These are phyloP conservation scores for Candida peoriensis DNA, from an alignment of 805 yeast genomes.

Conservation along the genomic window DNA sequence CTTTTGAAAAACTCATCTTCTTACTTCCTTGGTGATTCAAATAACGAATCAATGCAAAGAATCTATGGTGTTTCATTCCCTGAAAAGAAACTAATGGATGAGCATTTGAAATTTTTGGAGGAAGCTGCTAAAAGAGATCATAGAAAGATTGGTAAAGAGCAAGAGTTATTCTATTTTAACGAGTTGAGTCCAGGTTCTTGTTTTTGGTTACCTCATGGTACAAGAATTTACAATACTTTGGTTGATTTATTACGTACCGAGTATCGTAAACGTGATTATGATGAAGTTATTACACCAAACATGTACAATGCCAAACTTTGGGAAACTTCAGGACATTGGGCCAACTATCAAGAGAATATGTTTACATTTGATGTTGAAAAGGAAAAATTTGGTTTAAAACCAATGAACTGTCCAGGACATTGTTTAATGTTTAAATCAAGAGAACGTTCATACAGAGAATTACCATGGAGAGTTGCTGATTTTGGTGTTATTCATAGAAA, in stretches of 20 bases:
- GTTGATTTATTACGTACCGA: slow-evolving; percentile 75
- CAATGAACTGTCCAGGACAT: slow-evolving; percentile 92
- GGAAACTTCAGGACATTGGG: slow-evolving; percentile 99
- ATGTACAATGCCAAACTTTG: slow-evolving; percentile 96
- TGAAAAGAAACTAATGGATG: slow-evolving; percentile 93
- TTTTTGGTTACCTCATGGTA: slow-evolving; percentile 99
- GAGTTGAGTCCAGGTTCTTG: slow-evolving; percentile 98
- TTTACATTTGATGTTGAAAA: slow-evolving; percentile 95
- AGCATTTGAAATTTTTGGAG: slow-evolving; percentile 86
- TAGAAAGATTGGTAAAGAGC: slow-evolving; percentile 93
- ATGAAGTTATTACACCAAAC: slow-evolving; percentile 98
- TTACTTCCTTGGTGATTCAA: slow-evolving; percentile 89
- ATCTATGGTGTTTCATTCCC: slow-evolving; percentile 98
- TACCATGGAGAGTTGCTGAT: slow-evolving; percentile 99
- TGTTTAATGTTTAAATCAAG: slow-evolving; percentile 88
- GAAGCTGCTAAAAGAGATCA: slow-evolving; percentile 97
- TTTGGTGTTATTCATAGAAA: slow-evolving; percentile 97
- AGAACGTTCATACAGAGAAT: slow-evolving; percentile 93
- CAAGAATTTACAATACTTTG: slow-evolving; percentile 90
- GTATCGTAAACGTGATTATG: slow-evolving; percentile 91
- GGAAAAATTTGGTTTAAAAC: slow-evolving; percentile 91
- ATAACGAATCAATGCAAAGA: slow-evolving; percentile 94
- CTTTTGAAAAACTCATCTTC: slow-evolving; percentile 93
- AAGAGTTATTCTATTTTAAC: slow-evolving; percentile 90
- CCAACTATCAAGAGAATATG: slow-evolving; percentile 95